Evolutionary conservation across 352 stramenopile genomes (phyloP).

Genomic region (Phytophthora pisi): DNA sequence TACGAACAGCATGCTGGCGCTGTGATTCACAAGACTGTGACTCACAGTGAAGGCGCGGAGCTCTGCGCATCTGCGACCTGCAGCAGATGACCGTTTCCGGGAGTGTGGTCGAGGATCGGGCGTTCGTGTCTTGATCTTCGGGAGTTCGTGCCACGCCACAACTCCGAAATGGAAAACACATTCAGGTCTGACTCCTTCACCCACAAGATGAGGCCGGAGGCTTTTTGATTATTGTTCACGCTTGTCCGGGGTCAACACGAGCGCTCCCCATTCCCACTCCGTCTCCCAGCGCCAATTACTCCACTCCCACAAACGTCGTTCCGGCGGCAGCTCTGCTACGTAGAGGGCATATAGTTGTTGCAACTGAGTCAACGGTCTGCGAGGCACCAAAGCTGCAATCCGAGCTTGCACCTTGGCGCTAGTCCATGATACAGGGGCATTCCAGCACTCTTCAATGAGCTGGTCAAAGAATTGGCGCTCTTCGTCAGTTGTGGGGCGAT

Average conservation of each 20-base stretch:
- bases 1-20: too few species aligned
- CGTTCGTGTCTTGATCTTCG: too few species aligned
- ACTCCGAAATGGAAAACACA: too few species aligned
- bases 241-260: slow-evolving; percentile 22
- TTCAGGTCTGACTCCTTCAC: too few species aligned
- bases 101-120: too few species aligned
- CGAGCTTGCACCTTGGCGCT: slow-evolving; percentile 48
- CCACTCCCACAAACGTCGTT: slow-evolving; percentile 48
- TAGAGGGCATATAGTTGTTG: slow-evolving; percentile 49
- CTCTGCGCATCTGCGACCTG: too few species aligned
- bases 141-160: too few species aligned
- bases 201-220: too few species aligned
- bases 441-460: slow-evolving; percentile 75
- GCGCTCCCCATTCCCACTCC: slow-evolving; percentile 54
- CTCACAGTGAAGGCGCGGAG: too few species aligned
- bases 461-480: slow-evolving; percentile 58
- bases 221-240: background rate
- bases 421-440: slow-evolving; percentile 61
- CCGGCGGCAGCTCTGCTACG: slow-evolving; percentile 31
- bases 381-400: slow-evolving; percentile 18
- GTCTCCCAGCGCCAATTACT: slow-evolving; percentile 49
- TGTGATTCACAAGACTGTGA: too few species aligned
- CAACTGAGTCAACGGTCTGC: slow-evolving; percentile 44
- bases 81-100: too few species aligned
- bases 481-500: slow-evolving; percentile 36